phyloP scores from a whole-genome alignment of 805 yeast species.

The Candida sonorensis region DNA sequence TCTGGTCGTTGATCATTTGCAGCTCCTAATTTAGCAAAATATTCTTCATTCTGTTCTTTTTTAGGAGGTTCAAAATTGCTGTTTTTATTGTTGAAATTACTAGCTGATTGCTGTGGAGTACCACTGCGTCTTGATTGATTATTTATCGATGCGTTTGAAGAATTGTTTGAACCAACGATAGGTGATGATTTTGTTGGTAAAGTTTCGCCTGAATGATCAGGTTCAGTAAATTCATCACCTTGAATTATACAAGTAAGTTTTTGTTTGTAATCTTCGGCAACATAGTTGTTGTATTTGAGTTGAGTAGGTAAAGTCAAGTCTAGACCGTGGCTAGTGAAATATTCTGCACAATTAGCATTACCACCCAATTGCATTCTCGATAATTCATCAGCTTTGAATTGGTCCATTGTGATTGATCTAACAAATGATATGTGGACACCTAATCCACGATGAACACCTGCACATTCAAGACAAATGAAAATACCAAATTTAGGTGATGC shows the following conservation, averaged over 20 bases:
- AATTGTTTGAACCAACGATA: constrained; percentile 1
- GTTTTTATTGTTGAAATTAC: no score
- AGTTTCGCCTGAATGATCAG: constrained; percentile 46
- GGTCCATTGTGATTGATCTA: constrained; percentile 96
- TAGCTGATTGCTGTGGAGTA: constrained; percentile 4
- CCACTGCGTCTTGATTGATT: constrained; percentile 11
- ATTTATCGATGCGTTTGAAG: constrained; percentile 1
- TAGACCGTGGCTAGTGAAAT: constrained; percentile 66
- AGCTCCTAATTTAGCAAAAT: constrained; percentile 74
- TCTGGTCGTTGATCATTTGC: constrained; percentile 68
- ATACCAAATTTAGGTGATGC: constrained; percentile 98
- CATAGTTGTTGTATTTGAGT: constrained; percentile 76
- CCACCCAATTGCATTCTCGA: constrained; percentile 93
- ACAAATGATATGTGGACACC: constrained; percentile 98
- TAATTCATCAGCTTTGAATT: constrained; percentile 89
- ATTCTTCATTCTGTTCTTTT: constrained; percentile 67
- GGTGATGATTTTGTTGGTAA: constrained; percentile 27
- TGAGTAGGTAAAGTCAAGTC: constrained; percentile 58
- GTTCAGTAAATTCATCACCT: constrained; percentile 62
- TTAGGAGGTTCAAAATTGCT: no score
- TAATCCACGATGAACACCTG: constrained; percentile 90
- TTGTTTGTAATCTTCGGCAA: constrained; percentile 92
- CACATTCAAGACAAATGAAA: constrained; percentile 95
- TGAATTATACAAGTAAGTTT: constrained; percentile 69
- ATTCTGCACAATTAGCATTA: constrained; percentile 64